These are phyloP conservation scores for Aspergillus sp. DNA, from an alignment of 2,329 filamentous ascomycete genomes.

Conservation along the genomic window DNA sequence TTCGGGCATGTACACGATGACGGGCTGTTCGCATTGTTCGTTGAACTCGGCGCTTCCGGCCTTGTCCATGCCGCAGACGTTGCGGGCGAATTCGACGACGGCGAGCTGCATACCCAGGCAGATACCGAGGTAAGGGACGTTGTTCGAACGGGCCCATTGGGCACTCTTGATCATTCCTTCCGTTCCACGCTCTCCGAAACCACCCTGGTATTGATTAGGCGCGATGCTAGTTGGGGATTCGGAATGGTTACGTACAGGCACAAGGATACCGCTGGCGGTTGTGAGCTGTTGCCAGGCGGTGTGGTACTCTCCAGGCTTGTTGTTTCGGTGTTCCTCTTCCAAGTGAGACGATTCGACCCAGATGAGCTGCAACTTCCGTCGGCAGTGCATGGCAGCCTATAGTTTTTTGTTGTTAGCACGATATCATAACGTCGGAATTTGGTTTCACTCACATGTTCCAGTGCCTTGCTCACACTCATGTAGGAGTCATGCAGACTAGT, in stretches of 20 bases:
- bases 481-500: constrained; percentile 82
- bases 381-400: constrained; percentile 73
- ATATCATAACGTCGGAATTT: too few species aligned
- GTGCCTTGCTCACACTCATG: constrained; percentile 76
- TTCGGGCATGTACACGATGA: constrained; percentile 93
- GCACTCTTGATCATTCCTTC: constrained; percentile 88
- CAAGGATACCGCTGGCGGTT: constrained; percentile 57
- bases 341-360: constrained; percentile 86
- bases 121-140: constrained; percentile 81
- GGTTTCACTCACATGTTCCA: constrained; percentile 65
- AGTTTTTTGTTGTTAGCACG: background rate
- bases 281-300: constrained; percentile 81
- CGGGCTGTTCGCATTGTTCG: constrained; percentile 59
- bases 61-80: constrained; percentile 64
- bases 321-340: constrained; percentile 63
- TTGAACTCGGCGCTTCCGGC: constrained; percentile 60
- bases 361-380: constrained; percentile 73
- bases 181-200: constrained; percentile 78
- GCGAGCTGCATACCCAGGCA: constrained; percentile 93
- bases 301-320: constrained; percentile 72
- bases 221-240: background rate
- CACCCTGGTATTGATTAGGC: constrained; percentile 49
- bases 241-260: constrained; percentile 43
- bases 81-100: constrained; percentile 82
- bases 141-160: constrained; percentile 82